Evolutionary conservation across 176 grass and related monocot species (phyloP).

Genomic region (Miscanthus lutarioriparius): DNA sequence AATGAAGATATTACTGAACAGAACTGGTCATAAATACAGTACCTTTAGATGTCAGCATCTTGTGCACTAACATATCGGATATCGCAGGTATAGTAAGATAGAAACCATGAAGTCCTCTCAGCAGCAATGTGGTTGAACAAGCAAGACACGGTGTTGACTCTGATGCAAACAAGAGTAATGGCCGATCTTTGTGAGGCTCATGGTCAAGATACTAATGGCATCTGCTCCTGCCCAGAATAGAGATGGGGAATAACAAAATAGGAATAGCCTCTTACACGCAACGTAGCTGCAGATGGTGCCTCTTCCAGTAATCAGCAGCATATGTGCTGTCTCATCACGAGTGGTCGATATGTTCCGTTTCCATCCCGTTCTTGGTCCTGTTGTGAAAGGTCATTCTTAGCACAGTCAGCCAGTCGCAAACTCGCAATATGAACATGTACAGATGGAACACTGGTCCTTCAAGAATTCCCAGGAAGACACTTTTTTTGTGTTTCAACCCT

Average conservation of each 20-base stretch:
- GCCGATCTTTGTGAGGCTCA: background rate
- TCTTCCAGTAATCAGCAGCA: background rate
- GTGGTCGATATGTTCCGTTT: background rate
- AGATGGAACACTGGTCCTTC: background rate
- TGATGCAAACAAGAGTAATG: background rate
- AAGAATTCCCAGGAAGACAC: background rate
- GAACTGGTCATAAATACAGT: background rate
- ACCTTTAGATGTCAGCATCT: background rate
- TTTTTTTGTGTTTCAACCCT: background rate
- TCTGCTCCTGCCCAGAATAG: background rate
- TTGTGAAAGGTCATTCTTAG: background rate
- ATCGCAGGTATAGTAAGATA: background rate
- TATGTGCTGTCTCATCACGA: background rate
- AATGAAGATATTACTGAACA: background rate
- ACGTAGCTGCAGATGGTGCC: background rate
- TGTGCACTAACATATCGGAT: background rate
- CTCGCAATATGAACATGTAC: background rate
- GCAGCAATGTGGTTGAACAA: background rate
- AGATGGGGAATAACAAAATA: background rate
- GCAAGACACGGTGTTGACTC: background rate
- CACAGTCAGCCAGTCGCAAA: background rate
- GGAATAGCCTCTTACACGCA: background rate
- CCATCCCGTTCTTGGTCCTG: background rate
- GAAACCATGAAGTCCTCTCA: slow-evolving; percentile 3
- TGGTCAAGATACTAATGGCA: background rate